Conservation (phyloP, 768 basidiomycete species). For the Lepiota brunneoincarnata region DNA sequence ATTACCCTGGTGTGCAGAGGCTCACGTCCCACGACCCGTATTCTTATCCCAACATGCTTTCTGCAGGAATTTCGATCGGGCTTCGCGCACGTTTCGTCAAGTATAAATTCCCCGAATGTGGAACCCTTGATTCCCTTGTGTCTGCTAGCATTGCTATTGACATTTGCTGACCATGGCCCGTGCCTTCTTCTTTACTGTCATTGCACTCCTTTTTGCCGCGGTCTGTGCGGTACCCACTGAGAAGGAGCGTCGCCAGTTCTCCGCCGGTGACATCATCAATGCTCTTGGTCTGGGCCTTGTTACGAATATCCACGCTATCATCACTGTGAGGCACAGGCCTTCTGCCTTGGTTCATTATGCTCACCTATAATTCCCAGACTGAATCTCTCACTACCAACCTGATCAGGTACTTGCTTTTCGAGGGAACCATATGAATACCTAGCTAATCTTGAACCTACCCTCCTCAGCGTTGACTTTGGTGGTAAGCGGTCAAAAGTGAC, state of each 20-base stretch:
- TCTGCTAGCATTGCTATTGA: neutral
- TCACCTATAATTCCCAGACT: conserved; percentile 22
- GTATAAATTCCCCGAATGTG: neutral
- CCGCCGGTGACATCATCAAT: conserved; percentile 34
- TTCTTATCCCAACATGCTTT: neutral
- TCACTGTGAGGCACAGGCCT: conserved; percentile 26
- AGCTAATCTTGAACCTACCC: neutral
- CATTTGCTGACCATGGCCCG: neutral
- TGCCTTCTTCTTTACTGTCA: conserved; percentile 22
- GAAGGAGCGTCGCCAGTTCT: conserved; percentile 14
- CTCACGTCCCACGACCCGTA: neutral
- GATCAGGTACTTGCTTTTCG: conserved; percentile 27
- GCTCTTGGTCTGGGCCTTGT: conserved; percentile 37
- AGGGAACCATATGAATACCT: neutral
- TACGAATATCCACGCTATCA: conserved; percentile 32
- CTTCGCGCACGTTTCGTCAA: neutral
- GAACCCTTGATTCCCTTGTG: neutral
- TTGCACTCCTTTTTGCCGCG: conserved; percentile 23
- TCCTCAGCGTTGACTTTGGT: conserved; percentile 34
- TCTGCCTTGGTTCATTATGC: neutral
- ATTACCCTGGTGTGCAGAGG: neutral
- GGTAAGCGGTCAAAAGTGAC: conserved; percentile 17
- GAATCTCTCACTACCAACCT: conserved; percentile 33
- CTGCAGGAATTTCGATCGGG: too few species aligned
- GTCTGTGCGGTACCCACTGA: conserved; percentile 19